Conservation (phyloP, 2,329 filamentous ascomycete genomes). For the Alternaria metachromatica region DNA sequence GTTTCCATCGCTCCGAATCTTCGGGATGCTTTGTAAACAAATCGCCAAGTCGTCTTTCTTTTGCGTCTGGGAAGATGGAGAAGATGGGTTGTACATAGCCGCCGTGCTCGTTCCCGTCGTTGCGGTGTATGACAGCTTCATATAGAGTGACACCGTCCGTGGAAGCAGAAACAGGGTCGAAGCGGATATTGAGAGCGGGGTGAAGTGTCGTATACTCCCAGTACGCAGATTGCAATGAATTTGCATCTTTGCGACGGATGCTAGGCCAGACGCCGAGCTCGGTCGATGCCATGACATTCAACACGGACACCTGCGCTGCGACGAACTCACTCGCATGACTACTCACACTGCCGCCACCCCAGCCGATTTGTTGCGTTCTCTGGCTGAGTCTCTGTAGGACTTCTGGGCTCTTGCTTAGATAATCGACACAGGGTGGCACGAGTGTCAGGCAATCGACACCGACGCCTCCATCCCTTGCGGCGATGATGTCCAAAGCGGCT, state of each 20-base stretch:
- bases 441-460: not conserved
- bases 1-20: slow-evolving; percentile 17
- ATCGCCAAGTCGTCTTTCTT: slow-evolving; percentile 25
- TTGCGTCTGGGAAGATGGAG: slow-evolving; percentile 16
- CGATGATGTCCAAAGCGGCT: not conserved
- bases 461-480: not conserved
- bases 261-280: slow-evolving; percentile 16
- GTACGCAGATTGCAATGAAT: not conserved
- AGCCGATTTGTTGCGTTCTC: slow-evolving; percentile 1
- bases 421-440: slow-evolving; percentile 3
- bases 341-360: slow-evolving; percentile 16
- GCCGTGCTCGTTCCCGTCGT: slow-evolving; percentile 5
- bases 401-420: slow-evolving; percentile 5
- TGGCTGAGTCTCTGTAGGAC: slow-evolving; percentile 1
- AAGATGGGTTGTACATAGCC: slow-evolving; percentile 27
- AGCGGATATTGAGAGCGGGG: slow-evolving; percentile 15
- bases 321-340: slow-evolving; percentile 6
- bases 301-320: not conserved
- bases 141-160: slow-evolving; percentile 4
- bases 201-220: slow-evolving; percentile 18
- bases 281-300: slow-evolving; percentile 12
- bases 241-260: not conserved
- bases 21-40: slow-evolving; percentile 21
- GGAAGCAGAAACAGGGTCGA: slow-evolving; percentile 6
- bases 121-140: slow-evolving; percentile 22